phyloP scores from a whole-genome alignment of 2,329 filamentous ascomycete genomes.

The Pyrenophora teres region DNA sequence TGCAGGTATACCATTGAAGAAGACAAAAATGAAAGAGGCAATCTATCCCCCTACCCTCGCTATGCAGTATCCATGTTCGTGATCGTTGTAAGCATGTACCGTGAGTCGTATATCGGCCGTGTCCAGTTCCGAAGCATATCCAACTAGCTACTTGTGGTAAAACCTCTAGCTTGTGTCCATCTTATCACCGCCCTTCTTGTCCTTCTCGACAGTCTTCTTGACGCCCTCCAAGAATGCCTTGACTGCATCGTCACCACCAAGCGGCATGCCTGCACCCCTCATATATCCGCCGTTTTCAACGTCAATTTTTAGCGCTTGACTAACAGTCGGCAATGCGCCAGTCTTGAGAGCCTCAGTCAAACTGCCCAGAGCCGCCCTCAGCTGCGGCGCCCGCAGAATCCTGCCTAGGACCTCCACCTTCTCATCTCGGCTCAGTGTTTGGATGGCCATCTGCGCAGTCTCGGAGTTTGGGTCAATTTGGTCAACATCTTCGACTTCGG shows the following conservation, averaged over 20 bases:
- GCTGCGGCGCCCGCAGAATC: conserved; percentile 87
- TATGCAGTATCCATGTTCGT: neutral
- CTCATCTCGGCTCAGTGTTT: conserved; percentile 72
- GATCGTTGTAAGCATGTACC: conserved; percentile 8
- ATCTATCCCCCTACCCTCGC: neutral
- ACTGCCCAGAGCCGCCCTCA: conserved; percentile 82
- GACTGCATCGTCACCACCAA: conserved; percentile 86
- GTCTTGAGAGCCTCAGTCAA: conserved; percentile 87
- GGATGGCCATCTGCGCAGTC: conserved; percentile 72
- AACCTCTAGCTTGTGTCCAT: conserved; percentile 39
- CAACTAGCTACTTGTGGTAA: neutral
- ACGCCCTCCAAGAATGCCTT: conserved; percentile 91
- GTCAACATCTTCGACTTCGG: conserved; percentile 65
- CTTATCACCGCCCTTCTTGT: conserved; percentile 36
- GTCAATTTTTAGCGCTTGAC: conserved; percentile 79
- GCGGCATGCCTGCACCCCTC: conserved; percentile 75
- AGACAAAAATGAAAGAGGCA: neutral
- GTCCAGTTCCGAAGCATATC: neutral
- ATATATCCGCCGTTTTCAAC: conserved; percentile 86
- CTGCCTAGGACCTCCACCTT: conserved; percentile 81
- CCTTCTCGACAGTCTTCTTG: conserved; percentile 71
- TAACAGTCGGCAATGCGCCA: conserved; percentile 86
- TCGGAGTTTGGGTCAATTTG: conserved; percentile 70
- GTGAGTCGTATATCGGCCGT: conserved; percentile 11
- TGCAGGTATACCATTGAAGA: too few relatives aligned